Base-by-base conservation (phyloP, 164 flowering plant genomes). In the Vitis rotundifolia region DNA sequence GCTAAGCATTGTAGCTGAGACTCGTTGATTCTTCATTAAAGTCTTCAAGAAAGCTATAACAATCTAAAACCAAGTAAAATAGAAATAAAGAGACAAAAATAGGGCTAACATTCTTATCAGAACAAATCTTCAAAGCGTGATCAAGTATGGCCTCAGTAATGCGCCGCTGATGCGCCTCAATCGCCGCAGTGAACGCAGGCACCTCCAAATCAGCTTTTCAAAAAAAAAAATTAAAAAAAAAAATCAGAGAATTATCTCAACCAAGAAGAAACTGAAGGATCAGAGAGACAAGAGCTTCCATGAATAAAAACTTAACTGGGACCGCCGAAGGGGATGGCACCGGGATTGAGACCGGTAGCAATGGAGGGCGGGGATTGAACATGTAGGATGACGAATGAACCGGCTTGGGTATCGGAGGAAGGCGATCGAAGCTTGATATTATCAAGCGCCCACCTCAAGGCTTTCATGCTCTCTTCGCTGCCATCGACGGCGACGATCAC, bases 391-490 rank as follows among this genome's bases (percentile, higher is more conserved):
- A 81, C 44, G 64, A 89, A 77, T 37, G 66, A 61, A 9, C 85
- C 83, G 10, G 67, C 79, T 13, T 59, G 50, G 64, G 61, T 10
- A 16, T 68, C 75, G 56, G 67, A 53, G 0, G 64, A 53, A 44
- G 76, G 68, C 2, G 82, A 50, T 64, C 78, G 77, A 71, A 90
- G 87, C 78, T 78, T 84, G 78, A 93, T 78, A 71, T 91, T 91
- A 19, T 84, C 78, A 12, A 93, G 81, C 10, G 91, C 88, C 98
- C 96, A 92, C 31, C 72, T 68, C 57, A 92, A 67, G 61, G 91
- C 92, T 69, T 73, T 76, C 98, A 91, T 92, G 88, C 96, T 91
- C 80, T 84, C 93, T 50, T 92, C 94, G 83, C 93, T 86, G 64
- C 90, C 91, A 52, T 92, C 96, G 1, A 88, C 96, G 57, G 98